Conservation (phyloP, 331 rosid species). For the Rhamnella rubrinervis region DNA sequence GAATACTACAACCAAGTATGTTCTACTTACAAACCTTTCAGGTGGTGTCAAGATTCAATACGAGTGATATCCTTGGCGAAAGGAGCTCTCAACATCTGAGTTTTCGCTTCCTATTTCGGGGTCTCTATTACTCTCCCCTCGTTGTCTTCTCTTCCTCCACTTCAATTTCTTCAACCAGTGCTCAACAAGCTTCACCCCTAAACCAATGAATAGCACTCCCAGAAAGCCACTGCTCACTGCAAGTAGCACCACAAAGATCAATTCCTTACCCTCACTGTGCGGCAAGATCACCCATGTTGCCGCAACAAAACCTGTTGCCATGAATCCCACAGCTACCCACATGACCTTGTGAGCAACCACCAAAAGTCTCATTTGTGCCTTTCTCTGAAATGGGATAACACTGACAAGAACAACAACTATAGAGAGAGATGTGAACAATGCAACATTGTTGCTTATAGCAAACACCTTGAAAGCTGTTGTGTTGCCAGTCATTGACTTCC, state of each 20-base stretch:
- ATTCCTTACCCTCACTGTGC: slow-evolving; percentile 23
- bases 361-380: slow-evolving; percentile 42
- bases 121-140: slow-evolving; percentile 22
- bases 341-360: slow-evolving; percentile 54
- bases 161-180: slow-evolving; percentile 51
- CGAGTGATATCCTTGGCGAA: slow-evolving; percentile 55
- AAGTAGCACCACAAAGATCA: slow-evolving; percentile 39
- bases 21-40: background rate
- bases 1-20: background rate
- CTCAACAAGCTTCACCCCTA: slow-evolving; percentile 38
- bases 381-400: slow-evolving; percentile 65
- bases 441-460: slow-evolving; percentile 52
- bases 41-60: slow-evolving; percentile 26
- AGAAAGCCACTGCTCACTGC: slow-evolving; percentile 49
- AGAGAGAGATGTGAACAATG: slow-evolving; percentile 56
- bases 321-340: slow-evolving; percentile 73
- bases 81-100: slow-evolving; percentile 45
- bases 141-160: slow-evolving; percentile 47
- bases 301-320: slow-evolving; percentile 56
- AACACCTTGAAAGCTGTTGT: slow-evolving; percentile 61
- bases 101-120: slow-evolving; percentile 35
- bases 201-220: slow-evolving; percentile 42
- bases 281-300: slow-evolving; percentile 64
- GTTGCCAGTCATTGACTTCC: slow-evolving; percentile 41
- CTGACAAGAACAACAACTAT: slow-evolving; percentile 68